Conservation (phyloP, 768 basidiomycete species). For the Mycena pura region DNA sequence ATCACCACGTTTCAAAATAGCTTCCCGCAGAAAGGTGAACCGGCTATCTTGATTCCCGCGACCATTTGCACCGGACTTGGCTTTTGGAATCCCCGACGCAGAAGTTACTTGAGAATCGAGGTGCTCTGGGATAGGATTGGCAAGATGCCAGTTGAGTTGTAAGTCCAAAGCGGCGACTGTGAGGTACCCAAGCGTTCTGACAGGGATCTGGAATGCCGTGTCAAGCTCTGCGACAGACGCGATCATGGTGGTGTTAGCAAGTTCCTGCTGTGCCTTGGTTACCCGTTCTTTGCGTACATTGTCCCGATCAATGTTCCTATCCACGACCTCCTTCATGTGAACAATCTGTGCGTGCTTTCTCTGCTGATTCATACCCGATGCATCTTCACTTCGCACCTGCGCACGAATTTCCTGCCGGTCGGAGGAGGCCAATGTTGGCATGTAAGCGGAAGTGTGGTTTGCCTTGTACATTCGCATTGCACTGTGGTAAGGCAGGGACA, state of each 20-base stretch:
- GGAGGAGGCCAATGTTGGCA: neutral
- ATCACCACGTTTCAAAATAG: neutral
- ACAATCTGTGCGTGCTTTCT: constrained; percentile 2
- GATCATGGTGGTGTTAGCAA: neutral
- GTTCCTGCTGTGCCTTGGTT: neutral
- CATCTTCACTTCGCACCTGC: neutral
- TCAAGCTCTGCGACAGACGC: neutral
- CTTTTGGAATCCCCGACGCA: no score
- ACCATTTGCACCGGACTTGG: neutral
- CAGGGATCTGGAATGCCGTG: neutral
- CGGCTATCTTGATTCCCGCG: neutral
- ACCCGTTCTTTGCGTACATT: neutral
- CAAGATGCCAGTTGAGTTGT: constrained; percentile 1
- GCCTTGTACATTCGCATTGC: constrained; percentile 22
- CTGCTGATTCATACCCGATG: neutral
- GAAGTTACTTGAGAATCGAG: no score
- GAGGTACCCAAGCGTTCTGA: neutral
- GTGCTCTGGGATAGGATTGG: no score
- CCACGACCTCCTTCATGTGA: constrained; percentile 5
- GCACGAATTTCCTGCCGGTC: neutral
- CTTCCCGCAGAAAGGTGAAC: neutral
- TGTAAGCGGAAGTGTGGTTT: neutral
- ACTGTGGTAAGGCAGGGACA: constrained; percentile 8
- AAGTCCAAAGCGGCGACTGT: neutral
- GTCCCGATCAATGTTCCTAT: neutral